Evolutionary conservation across 2,329 filamentous ascomycete species (phyloP), one percentile per base, ranked within the genome.

Genomic region (Torrubiella hemipterigena): DNA sequence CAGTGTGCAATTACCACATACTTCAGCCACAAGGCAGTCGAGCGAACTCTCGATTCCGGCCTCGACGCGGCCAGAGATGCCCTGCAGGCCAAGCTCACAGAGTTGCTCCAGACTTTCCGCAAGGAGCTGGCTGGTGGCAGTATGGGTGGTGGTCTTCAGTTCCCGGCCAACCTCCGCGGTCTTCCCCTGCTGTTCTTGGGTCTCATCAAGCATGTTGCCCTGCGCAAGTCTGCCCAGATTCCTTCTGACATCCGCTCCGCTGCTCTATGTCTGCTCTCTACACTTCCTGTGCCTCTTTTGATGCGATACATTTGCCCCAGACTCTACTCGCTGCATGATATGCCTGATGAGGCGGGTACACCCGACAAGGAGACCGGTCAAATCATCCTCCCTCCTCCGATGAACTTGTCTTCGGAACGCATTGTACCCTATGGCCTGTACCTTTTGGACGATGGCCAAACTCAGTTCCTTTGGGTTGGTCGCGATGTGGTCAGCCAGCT

Each of bases 21-120:
- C 64, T 96, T 89, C 65, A 89, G 81, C 45, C 91, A 98, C 69
- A 96, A 96, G 65, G 91, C 91, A 12, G 91, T 96, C 4, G 91
- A 98, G 63, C 73, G 85, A 45, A 78, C 82, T 9, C 65, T 98
- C 23, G 80, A 83, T 45, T 84, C 75, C 46, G 87, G 89, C 23
- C 65, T 98, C 31, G 91, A 98, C 45, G 80, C 85, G 29, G 91
- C 91, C 30, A 73, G 91, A 25, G 91, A 98, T 55, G 81, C 85
- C 28, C 67, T 96, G 26, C 86, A 95, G 54, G 75, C 78, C 42
- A 98, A 98, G 68, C 65, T 94, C 25, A 81, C 86, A 17, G 91
- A 98, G 61, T 72, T 98, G 29, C 65, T 98, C 37, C 81, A 89
- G 54, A 96, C 89, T 0, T 98, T 95, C 65, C 82, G 86, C 60